Conservation (phyloP, 75 land plant genomes). For the Pinus tabuliformis region DNA sequence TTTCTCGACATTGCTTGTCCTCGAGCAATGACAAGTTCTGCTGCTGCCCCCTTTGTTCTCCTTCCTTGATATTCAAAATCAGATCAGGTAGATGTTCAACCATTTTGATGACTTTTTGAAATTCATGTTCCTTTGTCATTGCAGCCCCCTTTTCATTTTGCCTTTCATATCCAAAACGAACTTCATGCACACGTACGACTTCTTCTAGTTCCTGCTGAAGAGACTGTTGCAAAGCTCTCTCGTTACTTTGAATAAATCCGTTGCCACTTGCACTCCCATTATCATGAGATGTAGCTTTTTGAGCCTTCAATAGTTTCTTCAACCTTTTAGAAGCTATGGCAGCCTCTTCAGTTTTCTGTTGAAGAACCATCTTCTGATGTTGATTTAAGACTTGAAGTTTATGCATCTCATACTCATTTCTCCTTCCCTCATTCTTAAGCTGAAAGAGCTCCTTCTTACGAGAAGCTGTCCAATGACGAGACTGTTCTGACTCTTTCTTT, state of each 20-base stretch:
- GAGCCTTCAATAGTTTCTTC: slow-evolving; percentile 82
- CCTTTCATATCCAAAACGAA: slow-evolving; percentile 75
- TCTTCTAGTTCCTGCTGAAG: too few species aligned
- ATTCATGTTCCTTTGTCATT: too few species aligned
- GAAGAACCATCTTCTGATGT: slow-evolving; percentile 97
- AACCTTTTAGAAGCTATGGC: slow-evolving; percentile 80
- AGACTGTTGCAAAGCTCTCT: slow-evolving; percentile 40
- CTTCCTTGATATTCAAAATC: too few species aligned
- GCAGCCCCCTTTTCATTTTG: slow-evolving; percentile 35
- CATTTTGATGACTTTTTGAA: too few species aligned
- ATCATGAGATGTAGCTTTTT: slow-evolving; percentile 59
- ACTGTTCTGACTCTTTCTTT: slow-evolving; percentile 98
- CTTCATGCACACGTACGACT: slow-evolving; percentile 85
- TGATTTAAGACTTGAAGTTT: slow-evolving; percentile 86
- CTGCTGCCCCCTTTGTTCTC: too few species aligned
- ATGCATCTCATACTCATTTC: slow-evolving; percentile 98
- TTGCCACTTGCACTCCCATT: background rate
- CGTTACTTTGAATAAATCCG: slow-evolving; percentile 37
- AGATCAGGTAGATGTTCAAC: too few species aligned
- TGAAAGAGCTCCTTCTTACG: slow-evolving; percentile 96
- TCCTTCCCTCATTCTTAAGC: slow-evolving; percentile 95
- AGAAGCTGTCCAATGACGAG: slow-evolving; percentile 88
- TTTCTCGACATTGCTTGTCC: too few species aligned
- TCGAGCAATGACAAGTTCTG: too few species aligned
- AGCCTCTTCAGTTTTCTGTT: slow-evolving; percentile 96